Evolutionary conservation across 1,284 basidiomycete species (phyloP), one percentile per base, ranked within the genome.

Genomic region (Cryptococcus hybrid): DNA sequence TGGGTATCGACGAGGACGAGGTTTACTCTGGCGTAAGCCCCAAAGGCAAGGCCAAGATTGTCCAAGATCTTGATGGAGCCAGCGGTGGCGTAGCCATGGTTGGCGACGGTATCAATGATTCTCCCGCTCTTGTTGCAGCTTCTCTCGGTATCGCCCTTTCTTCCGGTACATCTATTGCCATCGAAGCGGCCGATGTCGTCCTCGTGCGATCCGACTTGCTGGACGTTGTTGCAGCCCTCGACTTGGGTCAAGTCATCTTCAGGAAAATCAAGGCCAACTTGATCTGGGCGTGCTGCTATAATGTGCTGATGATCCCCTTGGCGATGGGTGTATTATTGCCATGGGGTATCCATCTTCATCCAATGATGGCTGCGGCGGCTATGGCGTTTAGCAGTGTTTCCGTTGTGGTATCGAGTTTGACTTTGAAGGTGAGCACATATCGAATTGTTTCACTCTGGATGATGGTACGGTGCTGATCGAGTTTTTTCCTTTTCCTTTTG

Each of bases 21-120:
- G 90, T 97, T 0, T 92, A 88, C 84, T 88, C 92, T 3, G 85
- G 85, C 51, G 91, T 97, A 83, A 92, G 88, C 68, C 93, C 93
- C 1, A 89, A 92, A 69, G 93, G 93, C 47, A 97, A 97, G 75
- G 91, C 91, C 0, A 82, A 86, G 15, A 84, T 90, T 56, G 83
- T 97, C 15, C 80, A 84, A 3, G 89, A 92, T 69, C 77, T 96
- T 43, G 47, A 49, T 5, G 88, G 91, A 76, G 82, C 85, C 68
- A 81, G 80, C 2, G 85, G 84, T 30, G 88, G 86, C 39, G 88
- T 95, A 24, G 93, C 91, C 1, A 95, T 96, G 92, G 93, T 99
- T 50, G 96, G 96, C 18, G 96, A 99, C 75, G 96, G 96, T 15
- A 96, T 99, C 80, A 99, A 99, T 76, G 96, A 99, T 75, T 95